Conservation (phyloP, 2,329 filamentous ascomycete species). For the Exophiala aquamarina region DNA sequence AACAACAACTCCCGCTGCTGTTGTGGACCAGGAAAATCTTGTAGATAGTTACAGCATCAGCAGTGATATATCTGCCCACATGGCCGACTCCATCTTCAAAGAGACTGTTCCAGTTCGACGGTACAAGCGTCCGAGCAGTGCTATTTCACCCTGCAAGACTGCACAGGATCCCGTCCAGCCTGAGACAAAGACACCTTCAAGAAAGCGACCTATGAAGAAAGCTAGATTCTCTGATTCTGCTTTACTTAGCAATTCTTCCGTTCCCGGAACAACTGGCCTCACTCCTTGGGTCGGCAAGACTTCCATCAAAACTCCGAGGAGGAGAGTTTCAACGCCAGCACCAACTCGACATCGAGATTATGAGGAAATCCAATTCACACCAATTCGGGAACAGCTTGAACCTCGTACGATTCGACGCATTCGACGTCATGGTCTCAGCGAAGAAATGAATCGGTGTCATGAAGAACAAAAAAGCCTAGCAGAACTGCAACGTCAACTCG, state of each 20-base stretch:
- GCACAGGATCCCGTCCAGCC: not conserved
- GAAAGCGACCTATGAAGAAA: conserved; percentile 36
- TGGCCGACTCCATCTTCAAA: conserved; percentile 2
- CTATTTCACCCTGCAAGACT: conserved; percentile 25
- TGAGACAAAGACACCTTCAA: conserved; percentile 23
- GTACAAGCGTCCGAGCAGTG: conserved; percentile 22
- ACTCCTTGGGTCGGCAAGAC: conserved; percentile 45
- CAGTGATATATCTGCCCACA: not conserved
- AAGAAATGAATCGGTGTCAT: conserved; percentile 46
- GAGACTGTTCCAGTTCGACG: conserved; percentile 14
- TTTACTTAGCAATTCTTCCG: conserved; percentile 19
- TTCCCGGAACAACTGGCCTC: conserved; percentile 39
- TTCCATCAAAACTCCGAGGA: conserved; percentile 33
- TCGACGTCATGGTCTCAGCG: conserved; percentile 44
- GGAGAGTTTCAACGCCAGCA: conserved; percentile 25
- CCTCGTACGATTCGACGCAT: conserved; percentile 44
- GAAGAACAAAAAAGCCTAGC: conserved; percentile 37
- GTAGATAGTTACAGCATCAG: not conserved
- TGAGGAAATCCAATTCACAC: conserved; percentile 44
- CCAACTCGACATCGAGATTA: conserved; percentile 32
- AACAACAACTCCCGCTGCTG: not conserved
- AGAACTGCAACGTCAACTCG: conserved; percentile 28
- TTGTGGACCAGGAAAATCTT: too few relatives aligned
- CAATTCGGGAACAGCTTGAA: conserved; percentile 45
- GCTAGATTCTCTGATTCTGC: conserved; percentile 48